Evolutionary conservation across 306 rosid species (phyloP), one percentile per base, ranked within the genome.

Genomic region (Vigna hirtella): DNA sequence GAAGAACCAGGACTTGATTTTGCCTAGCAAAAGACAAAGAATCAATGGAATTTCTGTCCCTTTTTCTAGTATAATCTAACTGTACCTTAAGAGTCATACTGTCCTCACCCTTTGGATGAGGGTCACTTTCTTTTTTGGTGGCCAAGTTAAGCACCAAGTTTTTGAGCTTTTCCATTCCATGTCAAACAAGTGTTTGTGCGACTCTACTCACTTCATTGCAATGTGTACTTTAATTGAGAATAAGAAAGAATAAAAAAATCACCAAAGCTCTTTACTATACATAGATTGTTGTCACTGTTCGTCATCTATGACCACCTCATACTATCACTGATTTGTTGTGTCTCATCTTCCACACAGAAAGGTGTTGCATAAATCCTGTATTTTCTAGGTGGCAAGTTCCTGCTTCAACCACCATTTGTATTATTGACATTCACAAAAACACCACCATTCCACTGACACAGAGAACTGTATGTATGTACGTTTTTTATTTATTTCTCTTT

Each of bases 361-460:
- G 83, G 73, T 74, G 83, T 68, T 34, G 43, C 52, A 40, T 67
- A 42, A 61, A 61, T 71, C 42, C 40, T 84, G 81, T 79, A 76
- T 79, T 83, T 50, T 83, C 81, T 65, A 5, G 16, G 58, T 59
- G 59, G 12, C 50, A 78, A 53, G 18, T 52, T 20, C 18, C 53
- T 52, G 15, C 61, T 34, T 30, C 77, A 78, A 70, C 74, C 74
- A 28, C 74, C 3, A 49, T 43, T 32, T 30, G 5, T 14, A 47
- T 22, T 68, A 61, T 32, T 62, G 43, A 57, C 59, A 69, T 26
- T 50, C 16, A 28, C 43, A 68, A 13, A 68, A 17, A 15, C 18
- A 16, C 28, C 80, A 40, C 72, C 73, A 70, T 72, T 53, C 20
- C 78, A 57, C 78, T 55, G 49, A 17, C 66, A 56, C 61, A 74